A percentile compares a stretch with the other conserved stretches of the same genome.
phyloP scores from a whole-genome alignment of 1,284 basidiomycete species.

The Fomitopsis palustris region DNA sequence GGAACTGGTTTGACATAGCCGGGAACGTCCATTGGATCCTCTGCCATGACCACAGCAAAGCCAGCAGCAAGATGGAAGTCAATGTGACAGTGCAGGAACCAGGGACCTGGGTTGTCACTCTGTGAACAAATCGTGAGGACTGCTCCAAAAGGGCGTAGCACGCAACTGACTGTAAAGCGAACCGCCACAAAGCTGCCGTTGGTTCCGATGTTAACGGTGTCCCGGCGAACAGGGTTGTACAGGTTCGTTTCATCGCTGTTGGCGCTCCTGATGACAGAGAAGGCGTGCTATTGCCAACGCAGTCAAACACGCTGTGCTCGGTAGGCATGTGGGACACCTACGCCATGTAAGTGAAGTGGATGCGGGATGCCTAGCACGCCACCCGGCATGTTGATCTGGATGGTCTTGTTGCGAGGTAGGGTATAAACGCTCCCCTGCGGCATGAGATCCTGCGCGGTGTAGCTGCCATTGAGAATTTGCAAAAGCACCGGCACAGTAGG shows the following conservation, averaged over 20 bases:
- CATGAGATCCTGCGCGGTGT: slow-evolving; percentile 27
- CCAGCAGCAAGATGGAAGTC: slow-evolving; percentile 29
- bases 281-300: slow-evolving; percentile 13
- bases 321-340: slow-evolving; percentile 13
- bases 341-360: slow-evolving; percentile 40
- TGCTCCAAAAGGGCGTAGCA: not conserved
- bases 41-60: slow-evolving; percentile 30
- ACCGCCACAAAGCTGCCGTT: slow-evolving; percentile 22
- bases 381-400: slow-evolving; percentile 35
- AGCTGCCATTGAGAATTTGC: slow-evolving; percentile 33
- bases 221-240: slow-evolving; percentile 31
- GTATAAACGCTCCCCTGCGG: slow-evolving; percentile 31
- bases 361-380: slow-evolving; percentile 30
- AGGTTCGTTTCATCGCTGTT: slow-evolving; percentile 30
- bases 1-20: slow-evolving; percentile 11
- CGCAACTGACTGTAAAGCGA: slow-evolving; percentile 21
- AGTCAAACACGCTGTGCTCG: not conserved
- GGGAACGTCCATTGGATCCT: slow-evolving; percentile 20
- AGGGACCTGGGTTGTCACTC: slow-evolving; percentile 29
- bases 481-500: slow-evolving; percentile 34
- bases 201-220: slow-evolving; percentile 24
- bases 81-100: slow-evolving; percentile 33
- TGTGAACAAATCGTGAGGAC: not conserved
- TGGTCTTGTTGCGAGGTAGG: slow-evolving; percentile 27
- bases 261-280: slow-evolving; percentile 21